phyloP scores from a whole-genome alignment of 768 basidiomycete species.

The Coprinopsis cinerea region DNA sequence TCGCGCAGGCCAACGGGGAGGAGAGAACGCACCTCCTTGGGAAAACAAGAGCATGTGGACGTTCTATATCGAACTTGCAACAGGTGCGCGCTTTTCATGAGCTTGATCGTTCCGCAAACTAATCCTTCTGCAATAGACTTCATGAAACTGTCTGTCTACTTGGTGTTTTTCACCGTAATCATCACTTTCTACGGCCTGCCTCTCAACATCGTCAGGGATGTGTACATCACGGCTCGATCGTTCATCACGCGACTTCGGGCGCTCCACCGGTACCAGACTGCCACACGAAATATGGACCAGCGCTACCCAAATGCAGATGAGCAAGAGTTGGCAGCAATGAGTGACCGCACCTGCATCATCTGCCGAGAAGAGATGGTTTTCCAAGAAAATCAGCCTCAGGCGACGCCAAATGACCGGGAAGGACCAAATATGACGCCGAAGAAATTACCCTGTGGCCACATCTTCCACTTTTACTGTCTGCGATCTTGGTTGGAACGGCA shows the following conservation, averaged over 20 bases:
- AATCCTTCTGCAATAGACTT: slow-evolving; percentile 60
- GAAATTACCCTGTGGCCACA: slow-evolving; percentile 93
- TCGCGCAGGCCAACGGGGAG: slow-evolving; percentile 69
- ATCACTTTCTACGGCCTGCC: slow-evolving; percentile 93
- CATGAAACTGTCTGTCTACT: slow-evolving; percentile 86
- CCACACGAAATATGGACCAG: slow-evolving; percentile 95
- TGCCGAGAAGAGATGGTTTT: slow-evolving; percentile 92
- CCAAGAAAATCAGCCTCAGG: slow-evolving; percentile 25
- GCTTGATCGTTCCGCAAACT: slow-evolving; percentile 8
- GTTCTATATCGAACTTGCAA: slow-evolving; percentile 89
- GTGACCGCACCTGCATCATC: slow-evolving; percentile 94
- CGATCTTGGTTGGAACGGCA: slow-evolving; percentile 97
- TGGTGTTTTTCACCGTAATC: slow-evolving; percentile 90
- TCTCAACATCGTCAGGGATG: slow-evolving; percentile 93
- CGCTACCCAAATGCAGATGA: slow-evolving; percentile 89
- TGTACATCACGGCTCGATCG: slow-evolving; percentile 91
- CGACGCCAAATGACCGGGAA: slow-evolving; percentile 37
- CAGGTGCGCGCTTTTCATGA: slow-evolving; percentile 49
- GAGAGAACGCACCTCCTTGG: slow-evolving; percentile 87
- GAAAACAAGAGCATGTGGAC: slow-evolving; percentile 97
- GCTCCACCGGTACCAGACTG: slow-evolving; percentile 86
- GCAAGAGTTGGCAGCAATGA: slow-evolving; percentile 75
- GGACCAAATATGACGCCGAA: slow-evolving; percentile 95
- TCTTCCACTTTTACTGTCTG: slow-evolving; percentile 97
- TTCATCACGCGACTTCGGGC: slow-evolving; percentile 86